Percentiles rank a stretch among this genome's conserved stretches.
These are phyloP conservation scores for Beauveria sp. DNA, from an alignment of 2,329 filamentous ascomycete species.

Conservation along the genomic window DNA sequence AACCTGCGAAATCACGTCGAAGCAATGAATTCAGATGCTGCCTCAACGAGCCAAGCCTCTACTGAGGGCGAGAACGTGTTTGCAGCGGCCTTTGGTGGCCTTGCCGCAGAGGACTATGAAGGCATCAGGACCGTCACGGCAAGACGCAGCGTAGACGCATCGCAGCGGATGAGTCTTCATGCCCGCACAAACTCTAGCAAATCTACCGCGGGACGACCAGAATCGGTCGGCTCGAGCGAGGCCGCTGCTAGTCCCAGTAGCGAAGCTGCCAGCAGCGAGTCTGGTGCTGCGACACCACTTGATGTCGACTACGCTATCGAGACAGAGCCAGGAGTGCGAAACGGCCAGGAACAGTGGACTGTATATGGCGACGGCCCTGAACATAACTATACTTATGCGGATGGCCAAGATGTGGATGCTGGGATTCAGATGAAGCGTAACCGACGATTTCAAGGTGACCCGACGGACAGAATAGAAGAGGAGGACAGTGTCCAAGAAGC, in stretches of 20 bases:
- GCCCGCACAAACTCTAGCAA: constrained; percentile 14
- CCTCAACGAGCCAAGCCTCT: constrained; percentile 10
- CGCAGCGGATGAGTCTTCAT: constrained; percentile 12
- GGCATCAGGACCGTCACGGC: constrained; percentile 14
- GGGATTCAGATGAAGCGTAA: constrained; percentile 29
- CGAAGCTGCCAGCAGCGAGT: constrained; percentile 28
- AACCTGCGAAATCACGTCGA: constrained; percentile 25
- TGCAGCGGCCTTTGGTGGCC: constrained; percentile 28
- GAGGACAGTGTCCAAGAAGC: constrained; percentile 19
- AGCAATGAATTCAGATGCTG: constrained; percentile 14
- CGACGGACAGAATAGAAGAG: constrained; percentile 29
- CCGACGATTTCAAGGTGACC: constrained; percentile 25
- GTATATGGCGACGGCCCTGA: constrained; percentile 20
- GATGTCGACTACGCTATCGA: constrained; percentile 22
- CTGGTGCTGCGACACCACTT: constrained; percentile 29
- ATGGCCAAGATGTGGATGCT: constrained; percentile 24
- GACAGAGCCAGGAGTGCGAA: not conserved
- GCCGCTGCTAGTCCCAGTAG: constrained; percentile 28
- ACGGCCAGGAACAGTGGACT: not conserved
- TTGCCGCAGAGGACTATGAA: constrained; percentile 26
- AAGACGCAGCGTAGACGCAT: constrained; percentile 5
- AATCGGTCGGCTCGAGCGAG: constrained; percentile 29
- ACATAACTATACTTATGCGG: constrained; percentile 23
- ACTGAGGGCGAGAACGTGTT: constrained; percentile 22
- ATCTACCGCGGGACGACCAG: constrained; percentile 18